Evolutionary conservation across 179 eudicot species (phyloP), one percentile per base, ranked within the genome.

Genomic region (Camellia oleifera): DNA sequence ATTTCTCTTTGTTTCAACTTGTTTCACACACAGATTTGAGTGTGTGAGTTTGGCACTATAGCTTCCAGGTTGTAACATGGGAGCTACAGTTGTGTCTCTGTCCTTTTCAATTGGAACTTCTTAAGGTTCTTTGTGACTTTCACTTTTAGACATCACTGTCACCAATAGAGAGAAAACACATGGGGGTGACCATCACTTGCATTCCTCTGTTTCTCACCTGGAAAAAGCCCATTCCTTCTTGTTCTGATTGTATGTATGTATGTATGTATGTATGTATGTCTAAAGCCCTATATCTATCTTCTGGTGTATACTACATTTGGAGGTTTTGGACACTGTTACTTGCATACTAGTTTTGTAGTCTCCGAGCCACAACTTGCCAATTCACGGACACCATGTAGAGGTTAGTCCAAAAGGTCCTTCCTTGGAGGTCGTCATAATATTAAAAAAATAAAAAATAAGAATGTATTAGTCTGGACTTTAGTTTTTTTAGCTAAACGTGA

Each of bases 221-320:
- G 32, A 76, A 20, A 80, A 20, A 80, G 84, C 86, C 88, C 88
- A 86, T 81, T 76, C 84, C 88, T 81, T 76, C 58, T 46, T 79
- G 83, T 52, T 80, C 50, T 75, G 58, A 72, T 32, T 32, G 40
- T 32, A 32, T 32, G 40, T 32, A 32, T 32, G 40, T 32, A 32
- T 32, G 40, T 32, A 1, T 32, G 32, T 26, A 26, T 26, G 32
- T 26, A 26, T 26, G 32, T 26, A 26, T 26, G 32, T 26, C 32
- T 58, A n/a, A 65, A 56, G 14, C 20, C 40, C 40, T 32, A 32
- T 40, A 15, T 67, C 4, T 76, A 46, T 64, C 52, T 53, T 5
- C 42, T 7, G 18, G 67, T 75, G 77, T 75, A 62, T 48, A 8
- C n/a, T 40, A 7, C 10, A 23, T 9, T 77, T 67, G 54, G 65